Evolutionary conservation across 805 yeast species (phyloP), one percentile per base, ranked within the genome.

Genomic region (Ogataea pilisensis): DNA sequence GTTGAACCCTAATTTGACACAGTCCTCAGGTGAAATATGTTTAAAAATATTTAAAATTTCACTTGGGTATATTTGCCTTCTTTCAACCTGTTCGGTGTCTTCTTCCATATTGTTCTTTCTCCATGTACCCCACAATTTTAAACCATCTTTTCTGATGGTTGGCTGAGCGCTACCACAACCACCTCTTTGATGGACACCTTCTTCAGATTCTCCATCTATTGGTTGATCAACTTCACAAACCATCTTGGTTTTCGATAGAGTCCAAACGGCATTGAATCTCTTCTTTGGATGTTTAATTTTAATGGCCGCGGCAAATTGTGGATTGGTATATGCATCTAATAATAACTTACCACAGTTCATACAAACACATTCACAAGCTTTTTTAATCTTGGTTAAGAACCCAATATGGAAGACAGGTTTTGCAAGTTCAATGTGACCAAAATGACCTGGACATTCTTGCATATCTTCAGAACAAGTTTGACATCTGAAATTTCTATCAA

Each of bases 401-500:
- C 96, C 99, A 63, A 93, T 88, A 65, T 93, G 99, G 68, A 93
- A 93, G 29, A 93, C 99, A 12, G 99, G 99, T 63, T 91, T 93
- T 27, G 99, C 98, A 50, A 93, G 74, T 63, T 93, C 99, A 46
- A 93, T 93, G 61, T 93, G 99, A 53, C 99, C 99, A 67, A 93
- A 93, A 70, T 93, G 99, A 45, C 99, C 99, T 0, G 98, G 98
- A 68, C 99, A 93, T 64, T 93, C 98, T 45, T 91, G 87, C 97
- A 93, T 93, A 55, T 91, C 96, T 65, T 93, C 99, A 57, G 96
- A 95, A 75, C 99, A 93, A 19, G 99, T 93, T 72, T 91, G 98
- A 74, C 99, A 93, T 70, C 87, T 88, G 75, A 85, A 86, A 63
- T 90, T 91, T 64, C 99, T 82, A 66, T 93, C 99, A 55, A 93